Evolutionary conservation across 768 basidiomycete genomes (phyloP), one percentile per base, ranked within the genome.

Genomic region (Pluteus cervinus): DNA sequence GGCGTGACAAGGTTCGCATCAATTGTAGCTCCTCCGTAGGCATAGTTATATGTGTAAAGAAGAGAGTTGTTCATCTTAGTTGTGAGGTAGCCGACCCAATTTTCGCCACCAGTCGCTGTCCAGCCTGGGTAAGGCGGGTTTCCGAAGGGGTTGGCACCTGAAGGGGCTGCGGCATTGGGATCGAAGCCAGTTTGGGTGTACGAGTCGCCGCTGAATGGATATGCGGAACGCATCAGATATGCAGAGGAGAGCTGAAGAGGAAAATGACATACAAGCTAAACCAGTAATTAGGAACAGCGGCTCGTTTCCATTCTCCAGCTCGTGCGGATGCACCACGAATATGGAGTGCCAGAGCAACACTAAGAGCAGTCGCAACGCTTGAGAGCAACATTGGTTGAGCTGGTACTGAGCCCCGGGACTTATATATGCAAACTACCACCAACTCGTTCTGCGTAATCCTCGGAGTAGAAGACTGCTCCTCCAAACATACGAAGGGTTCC

Each of bases 21-120:
- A 42, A 81, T 81, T 20, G 79, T 81, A 16, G 79, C 81, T 7
- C 71, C 81, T 16, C 80, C 76, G 38, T 71, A 77, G 0, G 81
- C 82, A 42, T 75, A 75, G 58, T 83, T 76, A 54, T 78, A 84
- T 0, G 75, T 78, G 47, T 76, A 61, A 28, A 78, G 37, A 8
- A 66, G 50, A 5, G 76, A 73, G 26, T 59, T 66, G 61, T 80
- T 81, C 61, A 69, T 68, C 15, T 62, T 55, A 1, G 65, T 61
- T 0, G 75, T 75, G 39, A 66, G 58, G 41, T 65, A 69, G 47
- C 75, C 78, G 39, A 80, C 69, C 74, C 74, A 81, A 56, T 79
- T 79, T 24, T 62, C 60, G 5, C 76, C 76, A 5, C 75, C 73
- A 14, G 69, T 72, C 1, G 69, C 68, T 3, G 71, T 76, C 45